Evolutionary conservation across 345 rosid genomes (phyloP).

Genomic region (Dovyalis caffra): DNA sequence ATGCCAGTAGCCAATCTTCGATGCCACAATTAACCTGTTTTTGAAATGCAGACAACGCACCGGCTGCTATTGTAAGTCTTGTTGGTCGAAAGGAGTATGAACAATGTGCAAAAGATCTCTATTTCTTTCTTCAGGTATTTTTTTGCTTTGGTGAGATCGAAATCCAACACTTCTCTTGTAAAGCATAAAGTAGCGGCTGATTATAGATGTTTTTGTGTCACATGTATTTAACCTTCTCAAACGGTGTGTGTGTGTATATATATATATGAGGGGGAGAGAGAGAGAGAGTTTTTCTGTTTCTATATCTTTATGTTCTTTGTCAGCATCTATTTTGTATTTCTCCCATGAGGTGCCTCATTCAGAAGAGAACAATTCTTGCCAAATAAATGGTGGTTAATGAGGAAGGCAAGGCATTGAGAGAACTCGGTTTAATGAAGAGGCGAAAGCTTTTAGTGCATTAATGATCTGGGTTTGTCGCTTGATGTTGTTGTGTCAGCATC

Average conservation of each 20-base stretch:
- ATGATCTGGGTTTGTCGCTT: background rate
- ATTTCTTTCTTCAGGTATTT: constrained; percentile 91
- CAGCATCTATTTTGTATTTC: background rate
- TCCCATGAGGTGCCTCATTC: background rate
- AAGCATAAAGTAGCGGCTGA: background rate
- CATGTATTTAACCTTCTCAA: background rate
- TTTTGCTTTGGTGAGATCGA: background rate
- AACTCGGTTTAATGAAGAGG: background rate
- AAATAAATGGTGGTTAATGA: background rate
- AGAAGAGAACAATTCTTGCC: background rate
- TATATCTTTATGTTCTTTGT: background rate
- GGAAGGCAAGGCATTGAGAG: background rate
- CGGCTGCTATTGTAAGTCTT: constrained; percentile 71
- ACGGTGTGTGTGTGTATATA: too few relatives aligned
- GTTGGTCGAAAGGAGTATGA: constrained; percentile 93
- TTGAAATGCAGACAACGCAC: constrained; percentile 73
- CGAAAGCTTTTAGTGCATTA: background rate
- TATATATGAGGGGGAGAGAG: background rate
- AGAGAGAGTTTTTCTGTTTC: background rate
- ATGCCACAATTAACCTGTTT: background rate
- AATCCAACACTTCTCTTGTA: background rate
- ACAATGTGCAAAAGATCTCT: constrained; percentile 86
- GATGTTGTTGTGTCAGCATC: background rate
- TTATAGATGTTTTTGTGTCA: background rate
- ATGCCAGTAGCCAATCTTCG: background rate